Base-by-base conservation (phyloP, 106 monocot species). In the Apostasia ramifera region DNA sequence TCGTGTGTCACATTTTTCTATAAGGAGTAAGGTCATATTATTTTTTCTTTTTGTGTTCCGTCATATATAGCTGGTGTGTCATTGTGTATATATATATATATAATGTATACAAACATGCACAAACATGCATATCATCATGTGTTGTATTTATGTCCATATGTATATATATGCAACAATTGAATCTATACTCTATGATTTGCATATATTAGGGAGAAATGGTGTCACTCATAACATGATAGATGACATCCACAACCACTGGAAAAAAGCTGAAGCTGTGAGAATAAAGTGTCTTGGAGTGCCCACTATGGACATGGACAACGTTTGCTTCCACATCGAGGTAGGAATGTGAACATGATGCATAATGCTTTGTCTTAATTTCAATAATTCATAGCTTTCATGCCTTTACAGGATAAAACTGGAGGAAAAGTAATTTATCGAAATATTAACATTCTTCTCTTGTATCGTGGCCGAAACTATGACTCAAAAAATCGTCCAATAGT, bases 311-410 rank as follows among this genome's bases (percentile, higher is more conserved):
- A 94, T 94, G 82, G 87, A 90, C 73, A 94, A 94, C 56, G 66
- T 87, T 59, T 90, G 94, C 71, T 90, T 87, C 75, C 90, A 94
- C 66, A 87, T 94, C 10, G 94, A 94, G 94, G 94, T 94, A 66
- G 51, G 55, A 46, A 68, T 68, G 2, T 12, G 49, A 6, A 53
- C 41, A 3, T 40, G 66, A 42, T 9, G 8, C 41, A 2, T n/a
- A 10, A 40, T 53, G 26, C 26, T 26, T 26, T 26, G 26, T 26
- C 26, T 26, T 26, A 26, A 26, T 26, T 26, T 26, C 26, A 26
- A 26, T 26, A 26, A 26, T 26, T 26, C 26, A 26, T 26, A 26
- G 26, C 26, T 65, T 48, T 65, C 37, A 37, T 47, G 48, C 14
- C n/a, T 57, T 50, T 48, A 43, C 81, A 94, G 94, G 87, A 94